Conservation (phyloP, 495 filamentous ascomycete genomes). For the Hypoxylon lienhwacheense region DNA sequence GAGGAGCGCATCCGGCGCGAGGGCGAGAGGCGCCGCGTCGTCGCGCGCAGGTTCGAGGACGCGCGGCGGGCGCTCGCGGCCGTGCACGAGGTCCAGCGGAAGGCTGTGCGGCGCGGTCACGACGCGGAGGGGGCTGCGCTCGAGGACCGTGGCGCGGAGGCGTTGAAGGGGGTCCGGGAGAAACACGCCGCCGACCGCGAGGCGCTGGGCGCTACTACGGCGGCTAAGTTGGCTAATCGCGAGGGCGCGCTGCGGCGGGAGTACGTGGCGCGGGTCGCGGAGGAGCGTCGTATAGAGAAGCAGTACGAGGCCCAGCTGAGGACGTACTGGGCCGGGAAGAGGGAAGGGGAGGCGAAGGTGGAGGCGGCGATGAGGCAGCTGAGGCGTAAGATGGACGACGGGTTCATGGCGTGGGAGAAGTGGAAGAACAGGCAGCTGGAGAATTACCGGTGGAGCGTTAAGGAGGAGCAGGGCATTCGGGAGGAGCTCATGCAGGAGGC, state of each 20-base stretch:
- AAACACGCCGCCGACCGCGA: conserved; percentile 34
- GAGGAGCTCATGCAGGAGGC: conserved; percentile 39
- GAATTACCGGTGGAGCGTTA: conserved; percentile 15
- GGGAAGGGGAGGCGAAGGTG: conserved; percentile 26
- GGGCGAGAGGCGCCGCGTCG: conserved; percentile 30
- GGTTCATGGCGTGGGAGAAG: conserved; percentile 33
- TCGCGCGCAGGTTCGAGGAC: conserved; percentile 35
- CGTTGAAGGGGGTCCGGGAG: conserved; percentile 16
- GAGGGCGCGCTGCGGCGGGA: conserved; percentile 35
- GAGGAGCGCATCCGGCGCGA: conserved; percentile 37
- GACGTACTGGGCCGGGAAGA: conserved; percentile 36
- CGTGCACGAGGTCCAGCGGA: conserved; percentile 34
- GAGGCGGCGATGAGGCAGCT: conserved; percentile 35
- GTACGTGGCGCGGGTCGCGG: conserved; percentile 27
- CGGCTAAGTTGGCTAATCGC: conserved; percentile 18
- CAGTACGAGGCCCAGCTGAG: conserved; percentile 36
- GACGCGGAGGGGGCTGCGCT: conserved; percentile 15
- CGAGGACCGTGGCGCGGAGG: background rate
- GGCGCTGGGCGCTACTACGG: conserved; percentile 10
- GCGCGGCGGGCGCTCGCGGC: conserved; percentile 27
- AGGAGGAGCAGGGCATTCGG: conserved; percentile 35
- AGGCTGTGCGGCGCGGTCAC: conserved; percentile 21
- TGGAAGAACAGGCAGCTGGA: conserved; percentile 36
- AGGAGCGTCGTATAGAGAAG: conserved; percentile 40
- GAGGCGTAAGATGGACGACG: conserved; percentile 34